Evolutionary conservation across 1,284 basidiomycete species (phyloP).

Genomic region (Austroboletus rostrupii): DNA sequence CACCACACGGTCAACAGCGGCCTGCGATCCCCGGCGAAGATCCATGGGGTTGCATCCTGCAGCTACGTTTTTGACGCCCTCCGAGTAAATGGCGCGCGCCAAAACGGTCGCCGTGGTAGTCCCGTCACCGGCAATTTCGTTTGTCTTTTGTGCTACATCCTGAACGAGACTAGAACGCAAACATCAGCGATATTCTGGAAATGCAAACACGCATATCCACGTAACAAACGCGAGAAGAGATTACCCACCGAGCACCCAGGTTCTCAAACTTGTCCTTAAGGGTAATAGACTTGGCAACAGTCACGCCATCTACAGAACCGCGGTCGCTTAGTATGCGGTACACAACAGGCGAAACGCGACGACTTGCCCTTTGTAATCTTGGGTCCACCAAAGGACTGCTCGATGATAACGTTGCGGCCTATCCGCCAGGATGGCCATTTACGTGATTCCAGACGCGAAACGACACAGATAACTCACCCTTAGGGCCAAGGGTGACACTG

Average conservation of each 20-base stretch:
- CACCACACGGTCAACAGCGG: slow-evolving; percentile 94
- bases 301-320: slow-evolving; percentile 80
- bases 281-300: slow-evolving; percentile 92
- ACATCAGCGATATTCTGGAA: background rate
- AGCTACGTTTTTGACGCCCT: slow-evolving; percentile 99
- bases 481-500: slow-evolving; percentile 93
- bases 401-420: slow-evolving; percentile 98
- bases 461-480: slow-evolving; percentile 52
- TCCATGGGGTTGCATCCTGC: slow-evolving; percentile 99
- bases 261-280: slow-evolving; percentile 99
- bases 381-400: slow-evolving; percentile 95
- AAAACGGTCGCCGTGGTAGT: slow-evolving; percentile 98
- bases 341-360: background rate
- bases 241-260: slow-evolving; percentile 86
- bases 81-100: slow-evolving; percentile 94
- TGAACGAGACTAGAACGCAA: slow-evolving; percentile 70
- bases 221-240: background rate
- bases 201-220: too few relatives aligned
- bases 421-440: slow-evolving; percentile 12
- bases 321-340: background rate
- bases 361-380: slow-evolving; percentile 91
- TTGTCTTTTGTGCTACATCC: slow-evolving; percentile 95
- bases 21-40: slow-evolving; percentile 92
- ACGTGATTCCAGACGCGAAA: background rate
- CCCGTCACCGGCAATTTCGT: slow-evolving; percentile 96